Conservation (phyloP, 139 green algal species). For the Desmodesmus armatus region DNA sequence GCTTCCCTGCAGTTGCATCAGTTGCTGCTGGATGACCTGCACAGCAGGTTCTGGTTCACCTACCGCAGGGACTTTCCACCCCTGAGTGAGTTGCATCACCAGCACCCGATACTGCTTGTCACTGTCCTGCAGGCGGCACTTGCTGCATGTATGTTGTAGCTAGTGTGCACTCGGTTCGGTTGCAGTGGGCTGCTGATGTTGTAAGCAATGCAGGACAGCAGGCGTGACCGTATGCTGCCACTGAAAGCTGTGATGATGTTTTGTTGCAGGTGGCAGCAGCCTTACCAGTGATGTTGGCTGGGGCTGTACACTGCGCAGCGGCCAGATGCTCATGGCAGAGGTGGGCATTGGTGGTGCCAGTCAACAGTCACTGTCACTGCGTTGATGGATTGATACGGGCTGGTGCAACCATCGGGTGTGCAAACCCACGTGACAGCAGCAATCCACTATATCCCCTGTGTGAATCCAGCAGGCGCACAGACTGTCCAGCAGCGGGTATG, state of each 20-base stretch:
- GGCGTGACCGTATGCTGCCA: neutral
- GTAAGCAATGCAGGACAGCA: too few relatives aligned
- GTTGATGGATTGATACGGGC: too few relatives aligned
- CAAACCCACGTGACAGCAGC: too few relatives aligned
- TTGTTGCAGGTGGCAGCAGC: slow-evolving; percentile 36
- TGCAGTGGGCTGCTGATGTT: too few relatives aligned
- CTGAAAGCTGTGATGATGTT: neutral
- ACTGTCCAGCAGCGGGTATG: too few relatives aligned
- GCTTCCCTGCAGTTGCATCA: slow-evolving; percentile 22
- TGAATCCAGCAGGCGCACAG: neutral
- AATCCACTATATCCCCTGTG: neutral
- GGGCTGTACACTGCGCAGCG: slow-evolving; percentile 95
- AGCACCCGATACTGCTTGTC: too few relatives aligned
- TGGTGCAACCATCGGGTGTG: too few relatives aligned
- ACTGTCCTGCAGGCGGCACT: too few relatives aligned
- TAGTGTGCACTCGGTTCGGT: too few relatives aligned
- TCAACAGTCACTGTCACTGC: too few relatives aligned
- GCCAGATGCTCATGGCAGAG: slow-evolving; percentile 95
- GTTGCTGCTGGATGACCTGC: slow-evolving; percentile 63
- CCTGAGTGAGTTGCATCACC: slow-evolving; percentile 51
- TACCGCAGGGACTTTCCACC: slow-evolving; percentile 69
- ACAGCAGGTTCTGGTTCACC: slow-evolving; percentile 72
- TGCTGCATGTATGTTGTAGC: too few relatives aligned
- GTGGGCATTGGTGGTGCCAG: too few relatives aligned
- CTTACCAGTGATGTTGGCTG: slow-evolving; percentile 89